Base-by-base conservation (phyloP, 192 early-diverging fungal species). In the Gaertneriomyces sp. region DNA sequence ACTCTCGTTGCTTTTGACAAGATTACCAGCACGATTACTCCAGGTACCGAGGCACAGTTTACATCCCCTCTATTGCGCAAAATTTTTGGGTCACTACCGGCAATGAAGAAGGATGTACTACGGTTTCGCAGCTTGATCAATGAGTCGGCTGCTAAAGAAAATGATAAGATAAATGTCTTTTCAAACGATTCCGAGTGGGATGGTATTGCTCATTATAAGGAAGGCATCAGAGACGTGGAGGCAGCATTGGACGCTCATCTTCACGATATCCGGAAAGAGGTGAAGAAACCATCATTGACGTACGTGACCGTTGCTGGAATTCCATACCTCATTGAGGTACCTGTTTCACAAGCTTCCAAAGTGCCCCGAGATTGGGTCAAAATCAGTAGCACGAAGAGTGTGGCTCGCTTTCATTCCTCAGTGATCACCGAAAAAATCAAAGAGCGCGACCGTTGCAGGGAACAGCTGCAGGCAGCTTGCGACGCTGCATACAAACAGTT, bases 311-410 rank as follows among this genome's bases (percentile, higher is more conserved):
- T 92, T 2, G 81, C 88, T 0, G 87, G 85, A 1, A 82, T 89
- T 7, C 90, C 68, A 78, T 92, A 90, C 60, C 70, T 92, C 47
- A 70, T 93, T 9, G 92, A 93, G 69, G 69, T 92, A 45, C 85
- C 81, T 14, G 81, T 79, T 58, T 64, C 76, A 7, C 68, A 76
- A 12, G 74, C 76, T 0, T 73, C 73, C n/a, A 77, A 76, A 12
- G 84, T 89, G 0, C 91, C 93, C 0, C 72, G 70, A 14, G 66
- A 83, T 49, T 95, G 93, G 93, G 64, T 89, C 61, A 87, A 87
- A 52, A 79, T 91, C 14, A 74, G 72, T 63, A 80, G 79, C 39
- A 89, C 85, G 4, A 90, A 91, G 64, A 76, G 79, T 17, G 79
- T 86, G 5, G 83, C 86, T 0, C 78, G 88, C 10, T 91, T 87